Evolutionary conservation across 169 alveolate species (phyloP), one percentile per base, ranked within the genome.

Genomic region (Eimeria acervulina): DNA sequence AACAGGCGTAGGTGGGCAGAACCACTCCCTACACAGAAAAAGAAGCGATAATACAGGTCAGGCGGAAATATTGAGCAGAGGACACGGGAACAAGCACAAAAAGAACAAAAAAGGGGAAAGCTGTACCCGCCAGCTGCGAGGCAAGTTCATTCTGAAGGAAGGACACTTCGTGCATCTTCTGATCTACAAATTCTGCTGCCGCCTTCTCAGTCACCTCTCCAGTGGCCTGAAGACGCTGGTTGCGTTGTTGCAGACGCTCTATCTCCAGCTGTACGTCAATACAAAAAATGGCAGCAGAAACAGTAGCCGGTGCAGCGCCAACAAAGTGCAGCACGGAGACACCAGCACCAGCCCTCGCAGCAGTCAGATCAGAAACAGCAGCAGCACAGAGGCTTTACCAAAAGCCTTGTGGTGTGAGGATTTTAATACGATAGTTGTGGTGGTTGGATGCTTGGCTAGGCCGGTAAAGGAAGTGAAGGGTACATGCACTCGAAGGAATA

Each of bases 141-240:
- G 97, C 97, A 40, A 95, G 93, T 76, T 95, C 92, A 47, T 68
- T 52, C 74, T 95, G 97, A 40, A 95, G 89, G 47, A 68, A 85
- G 10, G 97, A 85, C 36, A 90, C 83, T 28, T 95, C 97, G 8
- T 90, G 80, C 42, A 74, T 55, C 83, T 95, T 95, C 94, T 95
- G 97, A 70, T 95, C 95, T 8, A 89, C 87, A 59, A 51, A 95
- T 38, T 95, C 97, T 13, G 95, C 95, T 44, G 97, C 97, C 5
- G 97, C 97, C 74, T 95, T 95, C 78, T 95, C 97, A 44, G 97
- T 90, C 42, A 95, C 95, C 63, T 95, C 97, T 40, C 96, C 95
- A 68, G 94, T 55, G 6, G 95, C 84, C 44, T 90, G 97, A 61
- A 95, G 94, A 28, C 95, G 38, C 76, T 47, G 78, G 59, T 85